phyloP scores from a whole-genome alignment of 202 grass and related monocot genomes.

The Brachypodium distachyon region DNA sequence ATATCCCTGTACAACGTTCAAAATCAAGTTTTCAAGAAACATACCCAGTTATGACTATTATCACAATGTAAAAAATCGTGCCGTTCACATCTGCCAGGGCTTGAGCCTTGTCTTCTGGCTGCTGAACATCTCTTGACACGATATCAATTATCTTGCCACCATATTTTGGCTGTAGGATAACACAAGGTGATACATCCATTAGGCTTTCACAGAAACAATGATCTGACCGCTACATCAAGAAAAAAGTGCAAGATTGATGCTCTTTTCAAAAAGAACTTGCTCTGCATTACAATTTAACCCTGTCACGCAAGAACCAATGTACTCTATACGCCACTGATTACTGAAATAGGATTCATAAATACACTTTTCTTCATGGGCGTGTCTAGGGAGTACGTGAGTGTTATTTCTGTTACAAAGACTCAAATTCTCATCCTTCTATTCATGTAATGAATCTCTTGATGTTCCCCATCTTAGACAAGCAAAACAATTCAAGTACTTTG shows the following conservation, averaged over 20 bases:
- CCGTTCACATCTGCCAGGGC: constrained; percentile 65
- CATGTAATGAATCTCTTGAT: no score
- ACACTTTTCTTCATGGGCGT: not conserved
- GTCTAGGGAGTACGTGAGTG: no score
- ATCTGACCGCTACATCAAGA: constrained; percentile 12
- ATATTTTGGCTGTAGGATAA: constrained; percentile 74
- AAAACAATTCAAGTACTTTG: no score
- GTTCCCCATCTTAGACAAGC: no score
- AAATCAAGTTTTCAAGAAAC: constrained; percentile 14
- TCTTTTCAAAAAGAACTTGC: not conserved
- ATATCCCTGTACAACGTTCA: not conserved
- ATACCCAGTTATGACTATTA: constrained; percentile 82
- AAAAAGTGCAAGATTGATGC: not conserved
- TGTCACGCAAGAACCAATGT: not conserved
- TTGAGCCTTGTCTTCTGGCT: constrained; percentile 69
- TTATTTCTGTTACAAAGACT: no score
- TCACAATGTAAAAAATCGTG: constrained; percentile 84
- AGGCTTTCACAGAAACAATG: not conserved
- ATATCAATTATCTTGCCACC: constrained; percentile 97
- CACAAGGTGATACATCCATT: constrained; percentile 27
- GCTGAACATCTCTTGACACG: constrained; percentile 68
- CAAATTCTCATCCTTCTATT: no score
- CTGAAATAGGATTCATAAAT: not conserved
- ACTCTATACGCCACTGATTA: not conserved
- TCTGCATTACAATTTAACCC: not conserved